Evolutionary conservation across 208 protist species (phyloP), one percentile per base, ranked within the genome.

Genomic region (Trypanosoma mega): DNA sequence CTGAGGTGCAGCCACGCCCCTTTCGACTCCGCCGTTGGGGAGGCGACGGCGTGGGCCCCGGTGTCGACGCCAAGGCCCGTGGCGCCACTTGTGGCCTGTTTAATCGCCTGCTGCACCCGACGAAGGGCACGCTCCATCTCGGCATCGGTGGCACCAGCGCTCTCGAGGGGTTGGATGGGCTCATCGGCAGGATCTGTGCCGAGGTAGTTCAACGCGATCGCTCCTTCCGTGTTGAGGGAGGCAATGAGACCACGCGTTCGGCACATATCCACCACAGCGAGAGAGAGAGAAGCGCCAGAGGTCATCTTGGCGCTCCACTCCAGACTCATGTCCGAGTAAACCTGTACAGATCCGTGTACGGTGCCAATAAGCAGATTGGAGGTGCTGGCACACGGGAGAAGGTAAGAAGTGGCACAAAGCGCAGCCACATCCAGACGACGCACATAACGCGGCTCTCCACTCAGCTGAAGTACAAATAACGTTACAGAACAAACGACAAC

Each of bases 151-250:
- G 76, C 27, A 14, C 89, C 80, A 55, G 93, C 85, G 31, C 64
- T 85, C 37, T 96, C 81, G 14, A 95, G 50, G 1, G 82, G 76
- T 44, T 86, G 79, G 21, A 92, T 78, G 0, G 83, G 80, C 1
- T 80, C 64, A 2, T 83, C 79, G 0, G 85, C 77, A 1, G 94
- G 93, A 64, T 98, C 93, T 2, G 94, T 98, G 45, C 96, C 96
- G 11, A 98, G 76, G 77, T 98, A 98, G 59, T 86, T 89, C 18
- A 95, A 65, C 11, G 73, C 57, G 2, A 97, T 51, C 3, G 26
- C 63, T 26, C 89, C 90, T 11, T 91, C 74, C 0, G 81, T 66
- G 50, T 51, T 66, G 12, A 98, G 71, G 1, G 77, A 65, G 0
- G 92, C 66, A 41, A 98, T 84, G 66, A 97, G 79, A 33, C 92